Evolutionary conservation across 345 rosid species (phyloP).

Genomic region (Abelmoschus esculentus): DNA sequence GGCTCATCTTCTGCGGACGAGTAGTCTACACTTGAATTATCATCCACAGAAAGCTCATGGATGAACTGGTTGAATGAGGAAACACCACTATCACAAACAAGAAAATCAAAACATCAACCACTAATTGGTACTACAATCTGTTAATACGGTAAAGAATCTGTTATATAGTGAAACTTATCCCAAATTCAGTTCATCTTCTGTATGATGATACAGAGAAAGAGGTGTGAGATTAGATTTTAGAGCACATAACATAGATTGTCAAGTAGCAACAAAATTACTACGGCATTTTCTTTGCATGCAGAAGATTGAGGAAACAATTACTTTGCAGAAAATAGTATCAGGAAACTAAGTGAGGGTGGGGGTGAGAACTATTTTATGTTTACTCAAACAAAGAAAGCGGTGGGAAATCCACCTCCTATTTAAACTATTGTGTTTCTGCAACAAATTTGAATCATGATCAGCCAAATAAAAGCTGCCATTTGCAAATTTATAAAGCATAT

Average conservation of each 20-base stretch:
- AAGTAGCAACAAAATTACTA: not conserved
- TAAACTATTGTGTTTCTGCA: not conserved
- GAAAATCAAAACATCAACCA: not conserved
- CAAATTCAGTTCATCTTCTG: not conserved
- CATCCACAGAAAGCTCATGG: constrained; percentile 78
- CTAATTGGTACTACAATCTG: not conserved
- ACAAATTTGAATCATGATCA: not conserved
- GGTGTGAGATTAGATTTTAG: not conserved
- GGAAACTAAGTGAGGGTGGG: too few species aligned
- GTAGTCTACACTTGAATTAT: constrained; percentile 61
- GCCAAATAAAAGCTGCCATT: not conserved
- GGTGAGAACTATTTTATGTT: not conserved
- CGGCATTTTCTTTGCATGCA: too few species aligned
- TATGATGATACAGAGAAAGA: not conserved
- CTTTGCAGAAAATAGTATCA: too few species aligned
- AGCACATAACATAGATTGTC: not conserved
- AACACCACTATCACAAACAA: constrained; percentile 51
- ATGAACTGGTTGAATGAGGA: constrained; percentile 91
- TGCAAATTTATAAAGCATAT: not conserved
- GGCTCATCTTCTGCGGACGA: constrained; percentile 73
- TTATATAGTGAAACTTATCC: not conserved
- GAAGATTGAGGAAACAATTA: too few species aligned
- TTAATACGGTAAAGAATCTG: not conserved
- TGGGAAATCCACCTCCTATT: not conserved
- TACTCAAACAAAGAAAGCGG: not conserved